Base-by-base conservation (phyloP, 2,329 filamentous ascomycete species). In the Leptodontidium sp. region DNA sequence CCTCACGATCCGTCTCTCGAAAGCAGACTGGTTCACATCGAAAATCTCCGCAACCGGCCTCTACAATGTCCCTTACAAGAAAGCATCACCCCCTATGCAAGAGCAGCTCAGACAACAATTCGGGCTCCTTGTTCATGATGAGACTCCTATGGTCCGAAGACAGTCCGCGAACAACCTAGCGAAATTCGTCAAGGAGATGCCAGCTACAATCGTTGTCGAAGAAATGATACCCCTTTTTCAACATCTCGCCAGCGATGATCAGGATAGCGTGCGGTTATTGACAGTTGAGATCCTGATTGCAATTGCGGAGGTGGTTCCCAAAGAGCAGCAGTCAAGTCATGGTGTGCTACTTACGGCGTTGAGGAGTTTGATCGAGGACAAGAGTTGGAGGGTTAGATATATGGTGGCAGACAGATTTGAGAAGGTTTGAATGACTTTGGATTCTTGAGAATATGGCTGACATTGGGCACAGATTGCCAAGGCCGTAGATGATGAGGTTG, bases 201-300 rank as follows among this genome's bases (percentile, higher is more conserved):
- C 93, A 55, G 90, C 94, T 58, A 87, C 91, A 68, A 90, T 97
- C 76, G 93, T 98, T 76, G 93, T 99, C 77, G 93, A 97, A 67
- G 96, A 99, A 84, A 98, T 99, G 93, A 98, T 99, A 84, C 93
- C 95, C 79, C 88, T 98, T 75, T 99, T 99, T 84, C 94, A 98
- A 83, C 95, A 98, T 82, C 90, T 99, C 72, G 94, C 95, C 64
- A 90, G 92, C 77, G 96, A 99, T 79, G 96, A 99, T 80, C 96
- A 99, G 83, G 96, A 99, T 81, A 98, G 95, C 78, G 96, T 99
- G 72, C 91, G 96, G 73, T 86, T 99, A 77, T 86, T 99, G 79
- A 99, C 96, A 0, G 96, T 99, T 52, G 95, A 99, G 79, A 93
- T 98, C 72, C 88, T 99, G 75, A 97, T 98, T 78, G 92, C 95